Conservation (phyloP, 352 stramenopile genomes). For the Phytophthora pluvialis region DNA sequence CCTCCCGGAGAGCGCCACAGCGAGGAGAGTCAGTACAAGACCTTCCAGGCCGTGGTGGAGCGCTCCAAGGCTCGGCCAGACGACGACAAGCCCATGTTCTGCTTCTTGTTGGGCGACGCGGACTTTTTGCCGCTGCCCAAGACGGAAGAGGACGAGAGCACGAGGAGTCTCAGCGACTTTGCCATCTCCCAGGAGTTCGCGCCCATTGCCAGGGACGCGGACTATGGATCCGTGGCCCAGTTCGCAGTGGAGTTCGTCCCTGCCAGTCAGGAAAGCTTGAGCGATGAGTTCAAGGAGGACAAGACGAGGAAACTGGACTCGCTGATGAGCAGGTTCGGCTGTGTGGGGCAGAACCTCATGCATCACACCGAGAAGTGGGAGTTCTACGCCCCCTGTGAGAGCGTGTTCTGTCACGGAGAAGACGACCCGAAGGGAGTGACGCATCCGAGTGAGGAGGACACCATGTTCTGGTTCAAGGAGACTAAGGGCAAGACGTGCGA, state of each 20-base stretch:
- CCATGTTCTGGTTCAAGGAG: slow-evolving; percentile 66
- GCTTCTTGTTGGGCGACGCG: slow-evolving; percentile 70
- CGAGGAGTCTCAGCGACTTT: slow-evolving; percentile 78
- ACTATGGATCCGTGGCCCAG: slow-evolving; percentile 64
- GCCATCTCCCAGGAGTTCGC: slow-evolving; percentile 78
- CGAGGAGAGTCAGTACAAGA: slow-evolving; percentile 47
- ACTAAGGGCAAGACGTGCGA: slow-evolving; percentile 73
- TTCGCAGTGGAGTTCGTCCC: slow-evolving; percentile 81
- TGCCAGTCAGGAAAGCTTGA: slow-evolving; percentile 26
- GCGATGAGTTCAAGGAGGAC: slow-evolving; percentile 36
- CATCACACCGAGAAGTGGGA: slow-evolving; percentile 87
- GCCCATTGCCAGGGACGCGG: slow-evolving; percentile 46
- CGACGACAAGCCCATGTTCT: slow-evolving; percentile 63
- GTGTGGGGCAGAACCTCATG: slow-evolving; percentile 82
- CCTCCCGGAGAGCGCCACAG: slow-evolving; percentile 52
- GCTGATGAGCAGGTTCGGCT: slow-evolving; percentile 79
- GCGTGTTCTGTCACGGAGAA: slow-evolving; percentile 46
- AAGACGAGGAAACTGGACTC: slow-evolving; percentile 49
- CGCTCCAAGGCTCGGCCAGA: slow-evolving; percentile 21
- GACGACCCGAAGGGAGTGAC: slow-evolving; percentile 49
- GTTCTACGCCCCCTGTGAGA: slow-evolving; percentile 59
- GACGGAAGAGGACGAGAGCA: slow-evolving; percentile 57
- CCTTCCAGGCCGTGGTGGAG: slow-evolving; percentile 45
- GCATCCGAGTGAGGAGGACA: slow-evolving; percentile 61
- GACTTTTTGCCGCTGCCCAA: slow-evolving; percentile 60